Evolutionary conservation across 441 rosid genomes (phyloP), one percentile per base, ranked within the genome.

Genomic region (Hura crepitans): DNA sequence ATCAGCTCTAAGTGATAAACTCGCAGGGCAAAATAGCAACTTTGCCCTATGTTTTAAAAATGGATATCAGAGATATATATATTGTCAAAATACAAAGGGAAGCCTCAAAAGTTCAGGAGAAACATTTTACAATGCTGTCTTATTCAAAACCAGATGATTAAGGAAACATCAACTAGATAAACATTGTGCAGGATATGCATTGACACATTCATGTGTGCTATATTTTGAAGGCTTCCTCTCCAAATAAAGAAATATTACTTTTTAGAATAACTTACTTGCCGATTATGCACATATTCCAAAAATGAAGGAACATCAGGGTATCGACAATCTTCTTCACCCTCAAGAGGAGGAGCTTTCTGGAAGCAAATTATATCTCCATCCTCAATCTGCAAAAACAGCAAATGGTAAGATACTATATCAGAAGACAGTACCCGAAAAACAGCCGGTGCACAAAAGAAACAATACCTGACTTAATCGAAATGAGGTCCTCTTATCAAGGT

Each of bases 321-420:
- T 42, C 75, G 84, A 69, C 75, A 82, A 69, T 86, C 85, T 74
- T 74, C 89, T 74, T 84, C 93, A 75, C 74, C 75, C 76, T 81
- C 83, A 59, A 63, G 58, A 73, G 85, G 77, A 54, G 80, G 62
- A 76, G 83, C 71, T 82, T 88, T 92, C 83, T 95, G 99, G 82
- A 85, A 95, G 85, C 99, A 92, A 71, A 92, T 88, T 74, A 95
- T 88, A 71, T 95, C 99, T 70, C 99, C 99, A 85, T 95, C 98
- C 85, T 90, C 98, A 76, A 95, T 82, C 99, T 95, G 85, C 74
- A 83, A 72, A 63, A 77, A 37, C 37, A 43, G 42, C 35, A 62
- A 55, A 70, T 20, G 46, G 18, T 60, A 63, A 53, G 15, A 55
- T 25, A 37, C 45, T 17, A 35, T 33, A 33, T 33, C 58, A 37